Evolutionary conservation across 2,329 filamentous ascomycete genomes (phyloP).

Genomic region (Drechslera avenae): DNA sequence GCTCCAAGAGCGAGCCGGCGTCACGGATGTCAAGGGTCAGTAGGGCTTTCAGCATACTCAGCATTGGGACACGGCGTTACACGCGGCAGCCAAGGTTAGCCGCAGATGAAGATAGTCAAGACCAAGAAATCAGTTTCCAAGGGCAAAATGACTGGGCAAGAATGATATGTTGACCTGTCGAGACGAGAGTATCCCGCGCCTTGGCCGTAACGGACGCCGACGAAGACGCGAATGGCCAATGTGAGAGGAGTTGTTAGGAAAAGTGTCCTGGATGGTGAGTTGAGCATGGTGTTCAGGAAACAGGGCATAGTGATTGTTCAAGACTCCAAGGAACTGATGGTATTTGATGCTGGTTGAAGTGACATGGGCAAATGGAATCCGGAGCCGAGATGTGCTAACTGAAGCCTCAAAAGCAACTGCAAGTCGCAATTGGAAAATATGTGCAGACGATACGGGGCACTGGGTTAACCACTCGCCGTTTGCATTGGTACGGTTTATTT

Average conservation of each 20-base stretch:
- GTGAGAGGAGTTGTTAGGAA: slow-evolving; percentile 5
- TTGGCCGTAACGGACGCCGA: background rate
- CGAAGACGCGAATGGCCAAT: slow-evolving; percentile 5
- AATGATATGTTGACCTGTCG: slow-evolving; percentile 13
- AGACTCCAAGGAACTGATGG: background rate
- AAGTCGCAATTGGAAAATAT: too few species aligned
- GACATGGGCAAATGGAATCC: background rate
- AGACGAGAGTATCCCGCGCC: background rate
- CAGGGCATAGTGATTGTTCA: too few species aligned
- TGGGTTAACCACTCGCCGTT: background rate
- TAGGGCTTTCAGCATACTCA: slow-evolving; percentile 20
- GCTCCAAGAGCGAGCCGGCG: slow-evolving; percentile 27
- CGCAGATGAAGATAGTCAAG: slow-evolving; percentile 37
- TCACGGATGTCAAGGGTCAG: slow-evolving; percentile 24
- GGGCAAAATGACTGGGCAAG: slow-evolving; percentile 13
- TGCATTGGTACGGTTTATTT: background rate
- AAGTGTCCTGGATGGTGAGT: slow-evolving; percentile 3
- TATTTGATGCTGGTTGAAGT: background rate
- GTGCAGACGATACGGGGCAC: too few species aligned
- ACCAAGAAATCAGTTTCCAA: slow-evolving; percentile 22
- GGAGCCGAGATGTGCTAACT: too few species aligned
- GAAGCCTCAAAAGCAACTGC: too few species aligned
- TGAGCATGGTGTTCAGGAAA: background rate
- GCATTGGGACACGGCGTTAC: slow-evolving; percentile 36
- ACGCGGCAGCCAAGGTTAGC: slow-evolving; percentile 19